Percentiles rank a stretch among this genome's conserved stretches.
phyloP scores from a whole-genome alignment of 495 filamentous ascomycete species.

The Neurospora sp. region DNA sequence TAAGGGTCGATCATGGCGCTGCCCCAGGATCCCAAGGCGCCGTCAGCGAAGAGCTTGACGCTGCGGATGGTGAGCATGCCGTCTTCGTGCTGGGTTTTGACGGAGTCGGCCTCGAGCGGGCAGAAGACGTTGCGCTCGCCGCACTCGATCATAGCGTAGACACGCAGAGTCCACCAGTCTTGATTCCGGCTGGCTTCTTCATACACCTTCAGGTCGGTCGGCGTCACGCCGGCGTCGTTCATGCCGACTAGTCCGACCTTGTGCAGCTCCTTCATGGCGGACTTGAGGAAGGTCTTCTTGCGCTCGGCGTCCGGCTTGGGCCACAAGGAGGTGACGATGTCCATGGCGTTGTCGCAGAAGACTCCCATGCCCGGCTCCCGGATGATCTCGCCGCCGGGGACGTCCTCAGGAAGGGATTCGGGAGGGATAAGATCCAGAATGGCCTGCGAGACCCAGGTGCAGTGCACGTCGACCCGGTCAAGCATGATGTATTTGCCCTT shows the following conservation, averaged over 20 bases:
- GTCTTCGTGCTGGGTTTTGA: slow-evolving; percentile 25
- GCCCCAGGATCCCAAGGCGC: slow-evolving; percentile 55
- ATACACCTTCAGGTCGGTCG: slow-evolving; percentile 40
- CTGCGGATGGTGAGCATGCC: slow-evolving; percentile 40
- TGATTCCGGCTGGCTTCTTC: slow-evolving; percentile 33
- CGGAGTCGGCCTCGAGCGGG: slow-evolving; percentile 32
- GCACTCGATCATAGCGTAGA: slow-evolving; percentile 58
- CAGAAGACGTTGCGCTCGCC: slow-evolving; percentile 50
- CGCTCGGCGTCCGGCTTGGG: slow-evolving; percentile 38
- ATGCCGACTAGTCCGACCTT: slow-evolving; percentile 51
- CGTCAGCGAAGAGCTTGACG: slow-evolving; percentile 54
- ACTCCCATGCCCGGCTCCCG: slow-evolving; percentile 49
- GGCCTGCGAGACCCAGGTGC: slow-evolving; percentile 50
- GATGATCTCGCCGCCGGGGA: slow-evolving; percentile 50
- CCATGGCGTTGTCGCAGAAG: slow-evolving; percentile 62
- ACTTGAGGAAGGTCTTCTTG: slow-evolving; percentile 39
- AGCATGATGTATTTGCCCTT: slow-evolving; percentile 52
- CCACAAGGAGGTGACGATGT: slow-evolving; percentile 43
- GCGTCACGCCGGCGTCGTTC: slow-evolving; percentile 50
- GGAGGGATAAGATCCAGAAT: slow-evolving; percentile 44
- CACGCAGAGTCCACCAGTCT: slow-evolving; percentile 42
- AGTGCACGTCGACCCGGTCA: slow-evolving; percentile 56
- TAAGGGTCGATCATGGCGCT: slow-evolving; percentile 55
- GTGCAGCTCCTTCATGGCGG: slow-evolving; percentile 47
- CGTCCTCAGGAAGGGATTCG: slow-evolving; percentile 33